Base-by-base conservation (phyloP, 2,329 filamentous ascomycete genomes). In the Orbilia javanica region DNA sequence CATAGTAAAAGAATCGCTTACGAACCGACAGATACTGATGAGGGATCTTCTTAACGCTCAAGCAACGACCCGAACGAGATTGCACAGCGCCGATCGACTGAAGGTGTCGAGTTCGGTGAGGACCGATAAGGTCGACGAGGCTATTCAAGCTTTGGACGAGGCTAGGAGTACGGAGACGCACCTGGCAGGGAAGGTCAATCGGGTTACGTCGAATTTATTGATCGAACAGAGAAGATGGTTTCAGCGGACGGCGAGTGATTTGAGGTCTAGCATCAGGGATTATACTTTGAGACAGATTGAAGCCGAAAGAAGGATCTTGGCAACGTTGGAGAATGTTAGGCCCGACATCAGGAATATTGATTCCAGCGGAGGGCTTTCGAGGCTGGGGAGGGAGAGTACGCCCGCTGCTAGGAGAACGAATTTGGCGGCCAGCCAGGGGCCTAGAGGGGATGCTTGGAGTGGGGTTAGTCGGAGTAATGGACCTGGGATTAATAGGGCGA, bases 361-460 rank as follows among this genome's bases (percentile, higher is more conserved):
- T 84, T 88, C 92, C 42, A 94, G 92, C 5, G 96, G 96, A 68
- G 96, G 96, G 10, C 89, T 99, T 53, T 96, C 92, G 82, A 90
- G 96, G 48, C 88, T 99, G 36, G 96, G 96, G 48, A 90, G 96
- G 74, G 96, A 99, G 85, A 87, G 92, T 15, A 93, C 97, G 83
- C 95, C 96, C 1, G 86, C 90, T 4, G 85, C 86, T 31, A 89
- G 96, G 68, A 90, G 95, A 79, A 85, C 91, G 27, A 95, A 90
- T 84, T 85, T 97, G 80, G 92, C 93, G 15, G 92, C 93, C 55
- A 96, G 92, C 82, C 96, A 99, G 85, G 96, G 96, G 0, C 95
- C 96, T 62, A 97, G 97, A 86, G 96, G 96, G n/a, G 96, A 99
- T 84, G 92, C 96, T 15, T 99, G 96, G 96, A 97, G 93, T 82